Percentiles rank a stretch among this genome's conserved stretches.
These are phyloP conservation scores for Polyplosphaeria fusca DNA, from an alignment of 495 filamentous ascomycete genomes.

Conservation along the genomic window DNA sequence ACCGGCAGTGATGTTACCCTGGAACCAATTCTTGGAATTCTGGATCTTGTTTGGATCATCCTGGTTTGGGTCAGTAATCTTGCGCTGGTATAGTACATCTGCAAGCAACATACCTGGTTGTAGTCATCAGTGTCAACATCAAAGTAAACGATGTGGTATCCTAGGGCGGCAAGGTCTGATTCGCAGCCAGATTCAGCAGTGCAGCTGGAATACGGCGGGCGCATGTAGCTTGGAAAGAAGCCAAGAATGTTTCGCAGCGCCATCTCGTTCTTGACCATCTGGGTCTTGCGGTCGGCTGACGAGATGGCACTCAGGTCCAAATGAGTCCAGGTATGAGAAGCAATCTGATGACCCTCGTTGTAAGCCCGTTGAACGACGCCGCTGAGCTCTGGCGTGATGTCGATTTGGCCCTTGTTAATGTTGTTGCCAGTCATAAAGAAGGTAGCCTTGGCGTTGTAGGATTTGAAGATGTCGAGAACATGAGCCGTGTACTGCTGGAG, in stretches of 20 bases:
- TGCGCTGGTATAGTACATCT: no score
- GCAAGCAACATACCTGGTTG: no score
- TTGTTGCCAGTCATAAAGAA: slow-evolving; percentile 81
- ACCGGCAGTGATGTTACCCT: slow-evolving; percentile 49
- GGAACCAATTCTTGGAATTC: slow-evolving; percentile 67
- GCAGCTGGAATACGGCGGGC: slow-evolving; percentile 77
- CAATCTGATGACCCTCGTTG: slow-evolving; percentile 73
- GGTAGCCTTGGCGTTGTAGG: slow-evolving; percentile 65
- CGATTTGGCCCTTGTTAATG: slow-evolving; percentile 67
- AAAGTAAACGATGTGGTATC: slow-evolving; percentile 74
- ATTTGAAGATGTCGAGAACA: slow-evolving; percentile 65
- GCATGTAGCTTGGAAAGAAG: slow-evolving; percentile 81
- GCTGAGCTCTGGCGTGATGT: slow-evolving; percentile 56
- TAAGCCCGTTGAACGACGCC: slow-evolving; percentile 66
- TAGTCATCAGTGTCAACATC: slow-evolving; percentile 78
- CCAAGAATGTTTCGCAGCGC: slow-evolving; percentile 76
- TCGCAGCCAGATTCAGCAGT: slow-evolving; percentile 55
- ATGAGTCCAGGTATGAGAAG: slow-evolving; percentile 84
- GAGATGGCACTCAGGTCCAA: slow-evolving; percentile 62
- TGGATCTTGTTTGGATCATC: slow-evolving; percentile 60
- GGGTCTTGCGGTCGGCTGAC: slow-evolving; percentile 54
- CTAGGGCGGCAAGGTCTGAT: slow-evolving; percentile 58
- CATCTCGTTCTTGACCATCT: slow-evolving; percentile 77
- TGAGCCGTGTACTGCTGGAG: slow-evolving; percentile 60
- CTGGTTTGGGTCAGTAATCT: no score